These are phyloP conservation scores for Suhomyces yuchorum DNA, from an alignment of 1,139 yeast species.

Conservation along the genomic window DNA sequence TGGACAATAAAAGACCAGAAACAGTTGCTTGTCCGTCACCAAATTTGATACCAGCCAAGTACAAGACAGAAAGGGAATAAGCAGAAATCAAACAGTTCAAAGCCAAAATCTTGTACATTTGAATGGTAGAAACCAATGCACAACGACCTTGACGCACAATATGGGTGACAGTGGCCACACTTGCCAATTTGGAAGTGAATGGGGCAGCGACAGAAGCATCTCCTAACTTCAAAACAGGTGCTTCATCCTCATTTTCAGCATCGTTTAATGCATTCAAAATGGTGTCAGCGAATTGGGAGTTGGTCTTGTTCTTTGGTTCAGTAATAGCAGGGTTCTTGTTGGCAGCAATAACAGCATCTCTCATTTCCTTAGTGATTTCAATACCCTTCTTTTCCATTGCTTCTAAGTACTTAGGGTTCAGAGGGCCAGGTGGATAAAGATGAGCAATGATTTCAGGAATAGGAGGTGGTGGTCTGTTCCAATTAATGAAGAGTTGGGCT, in stretches of 20 bases:
- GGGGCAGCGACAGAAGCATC: constrained; percentile 99
- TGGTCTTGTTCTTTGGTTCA: constrained; percentile 35
- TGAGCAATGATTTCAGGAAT: constrained; percentile 90
- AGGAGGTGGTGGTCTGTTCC: constrained; percentile 86
- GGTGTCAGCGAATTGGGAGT: constrained; percentile 68
- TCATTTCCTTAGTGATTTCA: constrained; percentile 67
- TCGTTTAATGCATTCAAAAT: constrained; percentile 70
- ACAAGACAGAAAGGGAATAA: constrained; percentile 89
- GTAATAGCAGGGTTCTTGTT: constrained; percentile 36
- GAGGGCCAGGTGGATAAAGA: constrained; percentile 93
- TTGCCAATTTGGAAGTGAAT: constrained; percentile 89
- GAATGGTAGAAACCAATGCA: constrained; percentile 95
- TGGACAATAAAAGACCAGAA: constrained; percentile 86
- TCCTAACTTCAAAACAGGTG: constrained; percentile 91
- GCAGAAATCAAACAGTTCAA: constrained; percentile 96
- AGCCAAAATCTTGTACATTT: constrained; percentile 97
- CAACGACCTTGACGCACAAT: constrained; percentile 98
- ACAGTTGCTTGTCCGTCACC: constrained; percentile 97
- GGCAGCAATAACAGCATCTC: constrained; percentile 56
- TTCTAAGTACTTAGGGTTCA: constrained; percentile 82
- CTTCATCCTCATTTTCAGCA: constrained; percentile 77
- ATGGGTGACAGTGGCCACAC: constrained; percentile 90
- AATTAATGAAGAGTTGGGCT: constrained; percentile 69
- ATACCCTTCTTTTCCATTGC: constrained; percentile 86
- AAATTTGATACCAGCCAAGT: constrained; percentile 95